Evolutionary conservation across 2,329 filamentous ascomycete genomes (phyloP), one percentile per base, ranked within the genome.

Genomic region (Colletotrichum costaricense): DNA sequence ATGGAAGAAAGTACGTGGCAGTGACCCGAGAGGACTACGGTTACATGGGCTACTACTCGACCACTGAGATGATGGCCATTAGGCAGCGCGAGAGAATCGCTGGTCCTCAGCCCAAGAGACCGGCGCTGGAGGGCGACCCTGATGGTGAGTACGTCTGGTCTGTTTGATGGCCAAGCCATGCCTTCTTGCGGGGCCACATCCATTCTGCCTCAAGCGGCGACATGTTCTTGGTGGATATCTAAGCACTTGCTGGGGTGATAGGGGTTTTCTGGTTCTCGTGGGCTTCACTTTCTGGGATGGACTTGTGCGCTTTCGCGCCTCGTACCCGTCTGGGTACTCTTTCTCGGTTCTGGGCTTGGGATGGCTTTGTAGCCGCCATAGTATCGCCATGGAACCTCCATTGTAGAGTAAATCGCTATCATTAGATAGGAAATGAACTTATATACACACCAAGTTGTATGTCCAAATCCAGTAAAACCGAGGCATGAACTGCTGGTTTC

Each of bases 301-400:
- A 19, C 46, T 33, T 19, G 19, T 54, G 28, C 28, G 46, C n/a
- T 63, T n/a, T 8, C 55, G 49, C 22, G 52, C 16, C 19, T 56
- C 24, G 9, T 19, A 22, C 33, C 30, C 57, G 26, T 30, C 33
- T 38, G 11, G n/a, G 35, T 57, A 60, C 55, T 33, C 14, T 22
- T 46, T 26, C 46, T 57, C 56, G 30, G 26, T 42, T 67, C 42
- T 62, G 63, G 24, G 63, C 56, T 60, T 67, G 46, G 26, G 5
- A 49, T 46, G 57, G 56, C 26, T 46, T 62, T 57, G 63, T 26
- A 35, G 33, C 22, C n/a, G 22, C 22, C 33, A 67, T 54, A 62
- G 24, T 67, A 56, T 49, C 12, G 33, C 35, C 64, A 24, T 19
- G 28, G 22, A 24, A 12, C 35, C 54, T n/a, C 8, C n/a, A 28